These are phyloP conservation scores for Elsinoe arachidis DNA, from an alignment of 2,329 filamentous ascomycete species.

Conservation along the genomic window DNA sequence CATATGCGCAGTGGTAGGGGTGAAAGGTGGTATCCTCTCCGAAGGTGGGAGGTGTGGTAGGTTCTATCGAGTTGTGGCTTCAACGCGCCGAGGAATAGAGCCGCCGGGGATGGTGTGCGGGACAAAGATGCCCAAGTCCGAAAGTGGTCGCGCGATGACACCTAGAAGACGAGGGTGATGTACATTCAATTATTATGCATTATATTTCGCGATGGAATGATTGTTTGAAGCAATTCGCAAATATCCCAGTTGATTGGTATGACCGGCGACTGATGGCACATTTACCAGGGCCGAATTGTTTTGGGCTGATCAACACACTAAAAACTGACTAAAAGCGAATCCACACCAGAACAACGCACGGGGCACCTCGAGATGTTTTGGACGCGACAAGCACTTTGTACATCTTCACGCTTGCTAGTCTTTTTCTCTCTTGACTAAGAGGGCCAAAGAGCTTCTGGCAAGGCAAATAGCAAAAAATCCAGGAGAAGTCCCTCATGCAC, in stretches of 20 bases:
- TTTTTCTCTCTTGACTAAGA: background rate
- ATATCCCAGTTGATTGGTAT: conserved; percentile 4
- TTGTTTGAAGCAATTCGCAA: background rate
- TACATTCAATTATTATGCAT: background rate
- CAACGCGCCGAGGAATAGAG: background rate
- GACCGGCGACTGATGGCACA: conserved; percentile 5
- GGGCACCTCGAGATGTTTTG: background rate
- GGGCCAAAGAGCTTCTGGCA: background rate
- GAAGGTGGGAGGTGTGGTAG: background rate
- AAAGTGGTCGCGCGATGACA: background rate
- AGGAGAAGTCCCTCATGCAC: too few relatives aligned
- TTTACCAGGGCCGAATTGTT: conserved; percentile 2
- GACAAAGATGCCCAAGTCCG: conserved; percentile 2
- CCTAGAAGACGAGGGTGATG: background rate
- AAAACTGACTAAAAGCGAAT: background rate
- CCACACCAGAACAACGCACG: conserved; percentile 2
- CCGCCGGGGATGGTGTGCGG: background rate
- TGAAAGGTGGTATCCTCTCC: background rate
- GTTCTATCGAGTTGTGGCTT: background rate
- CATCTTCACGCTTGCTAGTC: background rate
- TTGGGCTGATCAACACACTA: conserved; percentile 12
- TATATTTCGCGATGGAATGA: background rate
- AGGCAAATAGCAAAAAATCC: background rate
- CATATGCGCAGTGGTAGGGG: background rate
- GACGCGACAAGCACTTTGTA: background rate